phyloP scores from a whole-genome alignment of 2,329 filamentous ascomycete genomes.

The Fusarium sp. region DNA sequence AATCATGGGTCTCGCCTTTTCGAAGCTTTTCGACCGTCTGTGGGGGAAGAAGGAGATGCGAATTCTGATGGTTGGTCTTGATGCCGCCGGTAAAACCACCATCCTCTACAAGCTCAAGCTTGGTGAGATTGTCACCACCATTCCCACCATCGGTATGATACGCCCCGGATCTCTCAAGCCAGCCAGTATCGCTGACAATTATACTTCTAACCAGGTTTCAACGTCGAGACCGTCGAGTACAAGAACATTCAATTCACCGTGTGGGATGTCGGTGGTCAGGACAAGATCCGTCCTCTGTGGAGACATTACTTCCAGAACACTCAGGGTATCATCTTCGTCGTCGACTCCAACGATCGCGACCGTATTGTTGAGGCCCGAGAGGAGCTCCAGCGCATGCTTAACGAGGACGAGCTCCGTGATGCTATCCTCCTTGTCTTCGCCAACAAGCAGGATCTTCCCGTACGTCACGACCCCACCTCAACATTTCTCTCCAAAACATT shows the following conservation, averaged over 20 bases:
- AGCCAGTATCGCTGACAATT: slow-evolving; percentile 39
- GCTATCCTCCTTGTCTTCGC: slow-evolving; percentile 97
- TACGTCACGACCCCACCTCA: slow-evolving; percentile 63
- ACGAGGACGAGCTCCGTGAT: slow-evolving; percentile 98
- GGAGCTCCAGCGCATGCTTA: slow-evolving; percentile 97
- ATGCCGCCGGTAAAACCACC: slow-evolving; percentile 99
- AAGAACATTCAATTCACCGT: slow-evolving; percentile 99
- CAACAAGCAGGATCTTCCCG: slow-evolving; percentile 99
- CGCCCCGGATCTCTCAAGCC: background rate
- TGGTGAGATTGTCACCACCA: slow-evolving; percentile 98
- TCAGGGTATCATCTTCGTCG: slow-evolving; percentile 99
- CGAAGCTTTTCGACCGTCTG: slow-evolving; percentile 94
- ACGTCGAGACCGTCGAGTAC: slow-evolving; percentile 99
- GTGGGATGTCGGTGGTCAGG: slow-evolving; percentile 99
- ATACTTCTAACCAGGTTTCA: slow-evolving; percentile 77
- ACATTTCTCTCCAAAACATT: slow-evolving; percentile 16
- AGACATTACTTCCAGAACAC: slow-evolving; percentile 99
- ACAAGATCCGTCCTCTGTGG: slow-evolving; percentile 99
- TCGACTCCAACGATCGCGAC: slow-evolving; percentile 98
- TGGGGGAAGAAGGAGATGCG: slow-evolving; percentile 99
- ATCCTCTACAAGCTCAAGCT: slow-evolving; percentile 99
- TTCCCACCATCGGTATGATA: slow-evolving; percentile 89
- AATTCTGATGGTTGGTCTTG: slow-evolving; percentile 99
- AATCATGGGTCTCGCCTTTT: slow-evolving; percentile 98
- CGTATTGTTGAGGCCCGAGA: slow-evolving; percentile 97